Evolutionary conservation across 257 asterid genomes (phyloP), one percentile per base, ranked within the genome.

Genomic region (Oldenlandia corymbosa): DNA sequence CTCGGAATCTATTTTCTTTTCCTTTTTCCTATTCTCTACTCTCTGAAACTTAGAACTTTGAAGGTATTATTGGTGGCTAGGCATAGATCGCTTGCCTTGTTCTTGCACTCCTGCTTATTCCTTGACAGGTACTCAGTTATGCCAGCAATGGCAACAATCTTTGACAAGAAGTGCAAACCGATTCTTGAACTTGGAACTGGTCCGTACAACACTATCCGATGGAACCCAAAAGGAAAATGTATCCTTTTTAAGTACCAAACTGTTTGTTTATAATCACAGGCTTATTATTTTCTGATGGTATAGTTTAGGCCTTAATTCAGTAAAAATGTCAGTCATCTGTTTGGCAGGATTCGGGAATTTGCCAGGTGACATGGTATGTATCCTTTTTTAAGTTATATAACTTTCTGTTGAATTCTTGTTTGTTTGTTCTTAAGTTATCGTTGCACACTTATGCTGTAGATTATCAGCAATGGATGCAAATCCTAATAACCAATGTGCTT

Each of bases 191-290:
- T 93, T 78, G 99, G 97, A 59, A 74, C 78, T 2, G 99, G 99
- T 36, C 97, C 99, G 34, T 93, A 85, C 75, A 93, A 93, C 74
- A 90, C 96, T 37, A 78, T 93, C 62, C 79, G 99, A 80, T 93
- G 99, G 99, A 93, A 93, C 77, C 97, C 99, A 23, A 84, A 81
- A 78, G 99, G 99, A 53, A 90, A 76, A 63, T 87, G 99, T 93
- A 93, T 93, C 99, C 99, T 92, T 85, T 3, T 31, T 39, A 55
- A 51, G 37, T 23, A 48, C 26, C 48, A 32, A 24, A 30, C 36
- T 39, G 32, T 37, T 21, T 45, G 42, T 65, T 37, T 32, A 58
- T 7, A 17, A 17, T 20, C 57, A 49, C 20, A 42, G 26, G 45
- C 53, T 61, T 46, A 23, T 32, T 66, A 62, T 27, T 31, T 32